Conservation (phyloP, 257 asterid species). For the Solanum virginianum region DNA sequence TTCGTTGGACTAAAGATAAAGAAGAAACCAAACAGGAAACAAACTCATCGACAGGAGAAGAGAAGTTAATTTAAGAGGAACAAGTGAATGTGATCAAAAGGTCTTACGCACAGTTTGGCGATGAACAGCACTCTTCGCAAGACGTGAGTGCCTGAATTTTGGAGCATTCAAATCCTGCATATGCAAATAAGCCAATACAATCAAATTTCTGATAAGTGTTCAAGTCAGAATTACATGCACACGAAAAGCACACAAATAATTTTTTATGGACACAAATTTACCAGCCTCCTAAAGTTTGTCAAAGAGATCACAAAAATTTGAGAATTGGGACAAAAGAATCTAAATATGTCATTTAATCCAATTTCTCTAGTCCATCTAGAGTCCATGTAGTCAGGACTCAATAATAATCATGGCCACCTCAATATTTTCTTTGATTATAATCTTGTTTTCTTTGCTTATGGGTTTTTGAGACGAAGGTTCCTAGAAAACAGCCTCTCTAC, state of each 20-base stretch:
- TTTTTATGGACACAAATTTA: not conserved
- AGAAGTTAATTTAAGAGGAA: not conserved
- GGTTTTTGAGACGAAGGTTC: too few relatives aligned
- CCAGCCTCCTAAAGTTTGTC: not conserved
- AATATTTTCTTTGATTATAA: not conserved
- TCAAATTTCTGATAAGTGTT: not conserved
- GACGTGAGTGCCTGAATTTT: conserved; percentile 77
- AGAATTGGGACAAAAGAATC: not conserved
- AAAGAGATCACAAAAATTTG: not conserved
- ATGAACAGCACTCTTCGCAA: conserved; percentile 66
- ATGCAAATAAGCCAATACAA: not conserved
- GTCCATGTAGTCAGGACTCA: not conserved
- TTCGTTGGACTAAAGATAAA: conserved; percentile 35
- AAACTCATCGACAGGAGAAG: not conserved
- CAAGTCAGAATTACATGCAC: not conserved
- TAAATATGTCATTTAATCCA: not conserved
- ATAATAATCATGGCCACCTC: not conserved
- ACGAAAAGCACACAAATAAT: not conserved
- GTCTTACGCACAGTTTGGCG: conserved; percentile 60
- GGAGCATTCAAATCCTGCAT: conserved; percentile 83
- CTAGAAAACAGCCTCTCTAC: too few relatives aligned
- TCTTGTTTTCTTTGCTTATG: not conserved
- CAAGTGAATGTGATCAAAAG: not conserved
- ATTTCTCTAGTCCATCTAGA: not conserved
- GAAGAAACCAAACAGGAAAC: not conserved